Percentiles rank a stretch among this genome's conserved stretches.
These are phyloP conservation scores for carrot (Daucus carota) DNA, from an alignment of 129 eudicot species.

Conservation along the genomic window DH1_v3.0 NC_030387.2:18996501-18997000, in stretches of 20 bases:
- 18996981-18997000: conserved; percentile 61
- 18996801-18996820: conserved; percentile 79
- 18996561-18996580: conserved; percentile 89
- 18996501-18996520: background rate
- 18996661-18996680: conserved; percentile 72
- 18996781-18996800: conserved; percentile 52
- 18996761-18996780: conserved; percentile 72
- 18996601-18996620: conserved; percentile 77
- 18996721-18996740: conserved; percentile 96
- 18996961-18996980: conserved; percentile 79
- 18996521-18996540: conserved; percentile 7
- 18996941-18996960: conserved; percentile 64
- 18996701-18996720: conserved; percentile 82
- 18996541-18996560: conserved; percentile 82
- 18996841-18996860: conserved; percentile 92
- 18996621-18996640: conserved; percentile 79
- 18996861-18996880: conserved; percentile 77
- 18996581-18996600: conserved; percentile 79
- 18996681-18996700: conserved; percentile 82
- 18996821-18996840: conserved; percentile 84
- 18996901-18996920: conserved; percentile 78
- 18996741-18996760: conserved; percentile 60
- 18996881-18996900: conserved; percentile 65
- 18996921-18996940: conserved; percentile 55
- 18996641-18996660: conserved; percentile 65